phyloP scores from a whole-genome alignment of 108 stramenopile species.

The Cylindrotheca fusiformis region DNA sequence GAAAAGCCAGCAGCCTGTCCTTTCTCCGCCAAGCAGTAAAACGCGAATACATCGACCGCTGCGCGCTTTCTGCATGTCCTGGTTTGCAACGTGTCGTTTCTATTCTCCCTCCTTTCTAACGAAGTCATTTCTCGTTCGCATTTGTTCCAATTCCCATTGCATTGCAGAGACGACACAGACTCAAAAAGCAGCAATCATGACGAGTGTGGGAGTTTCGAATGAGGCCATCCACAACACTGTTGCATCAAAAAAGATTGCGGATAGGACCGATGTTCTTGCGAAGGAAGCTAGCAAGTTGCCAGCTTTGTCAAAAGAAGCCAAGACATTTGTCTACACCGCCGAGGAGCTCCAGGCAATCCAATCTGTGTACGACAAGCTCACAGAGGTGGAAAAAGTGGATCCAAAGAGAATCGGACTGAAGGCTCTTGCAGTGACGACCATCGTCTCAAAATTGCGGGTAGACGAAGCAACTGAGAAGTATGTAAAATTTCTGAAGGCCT shows the following conservation, averaged over 20 bases:
- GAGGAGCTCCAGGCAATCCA: constrained; percentile 28
- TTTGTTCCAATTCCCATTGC: background rate
- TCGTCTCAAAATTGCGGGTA: constrained; percentile 25
- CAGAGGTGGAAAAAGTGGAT: constrained; percentile 9
- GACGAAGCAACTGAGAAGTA: constrained; percentile 31
- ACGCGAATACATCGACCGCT: background rate
- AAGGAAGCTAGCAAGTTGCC: background rate
- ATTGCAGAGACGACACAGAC: background rate
- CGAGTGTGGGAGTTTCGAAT: background rate
- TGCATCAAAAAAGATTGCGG: background rate
- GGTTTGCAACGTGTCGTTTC: background rate
- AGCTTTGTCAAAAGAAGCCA: background rate
- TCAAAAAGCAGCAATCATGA: background rate
- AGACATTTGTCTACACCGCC: constrained; percentile 17
- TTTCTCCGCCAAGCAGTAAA: background rate
- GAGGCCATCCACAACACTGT: background rate
- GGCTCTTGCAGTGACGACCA: constrained; percentile 22
- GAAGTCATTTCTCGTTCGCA: no score
- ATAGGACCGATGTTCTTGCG: background rate
- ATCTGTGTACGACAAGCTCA: constrained; percentile 5
- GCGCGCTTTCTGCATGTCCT: background rate
- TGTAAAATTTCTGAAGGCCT: constrained; percentile 6
- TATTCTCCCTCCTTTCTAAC: no score
- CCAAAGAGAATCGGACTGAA: constrained; percentile 4
- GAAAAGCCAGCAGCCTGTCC: no score